Conservation (phyloP, 495 filamentous ascomycete species). For the Penicillium silybi region DNA sequence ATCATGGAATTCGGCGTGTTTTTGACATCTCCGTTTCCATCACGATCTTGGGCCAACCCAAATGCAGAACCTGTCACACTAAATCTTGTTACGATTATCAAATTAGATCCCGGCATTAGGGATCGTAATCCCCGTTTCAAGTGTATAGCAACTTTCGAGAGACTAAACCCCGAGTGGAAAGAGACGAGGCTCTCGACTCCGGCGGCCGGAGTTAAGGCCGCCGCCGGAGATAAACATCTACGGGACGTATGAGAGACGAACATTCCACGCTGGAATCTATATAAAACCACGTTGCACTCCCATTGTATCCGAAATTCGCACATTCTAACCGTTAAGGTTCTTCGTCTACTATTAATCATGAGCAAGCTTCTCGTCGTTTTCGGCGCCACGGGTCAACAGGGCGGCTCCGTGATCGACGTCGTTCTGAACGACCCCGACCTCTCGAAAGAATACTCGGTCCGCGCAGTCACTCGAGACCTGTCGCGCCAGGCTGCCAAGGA, state of each 20-base stretch:
- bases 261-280: no score
- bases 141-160: neutral
- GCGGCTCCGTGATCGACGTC: constrained; percentile 51
- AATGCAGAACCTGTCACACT: neutral
- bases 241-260: no score
- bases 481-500: constrained; percentile 25
- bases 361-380: constrained; percentile 54
- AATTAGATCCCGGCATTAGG: neutral
- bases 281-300: neutral
- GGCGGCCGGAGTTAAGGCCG: neutral
- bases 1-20: neutral
- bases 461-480: constrained; percentile 48
- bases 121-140: neutral
- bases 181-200: neutral
- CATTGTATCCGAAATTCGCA: no score
- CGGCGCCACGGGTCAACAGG: constrained; percentile 61
- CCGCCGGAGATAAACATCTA: neutral
- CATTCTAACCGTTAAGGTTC: neutral
- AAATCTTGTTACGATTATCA: neutral
- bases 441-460: constrained; percentile 46
- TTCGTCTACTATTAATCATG: constrained; percentile 25
- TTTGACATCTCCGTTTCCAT: neutral
- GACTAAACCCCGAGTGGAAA: neutral
- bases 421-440: constrained; percentile 48
- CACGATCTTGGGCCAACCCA: neutral